A percentile compares a stretch with the other conserved stretches of the same genome.
phyloP scores from a whole-genome alignment of 1,284 basidiomycete genomes.

The Ustilago xerochloae region DNA sequence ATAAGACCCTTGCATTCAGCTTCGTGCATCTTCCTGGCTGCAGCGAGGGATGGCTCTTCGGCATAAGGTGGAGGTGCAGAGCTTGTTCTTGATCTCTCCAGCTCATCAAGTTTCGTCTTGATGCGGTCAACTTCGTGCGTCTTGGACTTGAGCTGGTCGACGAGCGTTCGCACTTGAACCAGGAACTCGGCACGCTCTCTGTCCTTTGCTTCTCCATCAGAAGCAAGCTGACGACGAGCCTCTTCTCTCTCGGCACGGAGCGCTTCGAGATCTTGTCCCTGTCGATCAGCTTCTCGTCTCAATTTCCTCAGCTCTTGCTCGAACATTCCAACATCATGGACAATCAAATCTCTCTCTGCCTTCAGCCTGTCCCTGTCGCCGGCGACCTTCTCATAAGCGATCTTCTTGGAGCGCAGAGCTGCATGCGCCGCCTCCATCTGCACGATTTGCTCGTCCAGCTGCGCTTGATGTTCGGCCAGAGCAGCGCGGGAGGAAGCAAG shows the following conservation, averaged over 20 bases:
- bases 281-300: slow-evolving; percentile 43
- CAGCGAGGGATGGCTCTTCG: slow-evolving; percentile 19
- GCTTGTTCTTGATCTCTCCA: slow-evolving; percentile 11
- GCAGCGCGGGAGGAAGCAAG: slow-evolving; percentile 34
- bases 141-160: slow-evolving; percentile 39
- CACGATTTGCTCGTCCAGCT: slow-evolving; percentile 57
- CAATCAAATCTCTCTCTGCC: slow-evolving; percentile 44
- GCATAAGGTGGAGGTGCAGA: slow-evolving; percentile 18
- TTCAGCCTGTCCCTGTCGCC: slow-evolving; percentile 50
- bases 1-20: slow-evolving; percentile 87
- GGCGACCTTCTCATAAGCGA: slow-evolving; percentile 28
- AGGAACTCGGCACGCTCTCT: slow-evolving; percentile 27
- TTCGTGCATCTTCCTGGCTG: slow-evolving; percentile 73
- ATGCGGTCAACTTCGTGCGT: slow-evolving; percentile 30
- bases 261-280: slow-evolving; percentile 49
- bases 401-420: slow-evolving; percentile 38
- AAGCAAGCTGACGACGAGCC: slow-evolving; percentile 14
- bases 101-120: slow-evolving; percentile 33
- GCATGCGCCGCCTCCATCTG: slow-evolving; percentile 51
- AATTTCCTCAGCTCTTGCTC: slow-evolving; percentile 47
- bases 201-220: slow-evolving; percentile 26
- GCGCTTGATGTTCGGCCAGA: slow-evolving; percentile 45
- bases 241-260: slow-evolving; percentile 39
- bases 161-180: slow-evolving; percentile 26
- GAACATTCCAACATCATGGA: slow-evolving; percentile 51